phyloP scores from a whole-genome alignment of 2,329 filamentous ascomycete species.

The Aspergillus pseudoviridinutans region DNA sequence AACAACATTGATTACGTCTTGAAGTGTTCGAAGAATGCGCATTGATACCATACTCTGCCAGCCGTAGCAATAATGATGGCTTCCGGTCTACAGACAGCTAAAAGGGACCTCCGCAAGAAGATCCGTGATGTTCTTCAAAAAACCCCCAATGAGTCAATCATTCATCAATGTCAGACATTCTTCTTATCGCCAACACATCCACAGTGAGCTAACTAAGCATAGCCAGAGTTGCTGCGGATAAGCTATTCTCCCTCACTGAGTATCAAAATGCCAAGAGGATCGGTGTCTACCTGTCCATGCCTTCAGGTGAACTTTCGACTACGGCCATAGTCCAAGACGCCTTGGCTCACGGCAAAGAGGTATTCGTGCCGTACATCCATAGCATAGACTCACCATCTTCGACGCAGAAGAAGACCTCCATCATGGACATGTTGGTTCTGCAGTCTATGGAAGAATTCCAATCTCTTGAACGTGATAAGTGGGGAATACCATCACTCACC shows the following conservation, averaged over 20 bases:
- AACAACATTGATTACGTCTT: neutral
- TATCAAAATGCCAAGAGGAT: conserved; percentile 72
- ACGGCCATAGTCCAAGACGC: conserved; percentile 77
- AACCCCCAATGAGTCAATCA: conserved; percentile 60
- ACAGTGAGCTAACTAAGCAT: conserved; percentile 21
- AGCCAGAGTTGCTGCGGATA: conserved; percentile 64
- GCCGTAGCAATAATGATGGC: conserved; percentile 42
- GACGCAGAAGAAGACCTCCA: conserved; percentile 52
- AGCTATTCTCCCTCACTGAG: conserved; percentile 63
- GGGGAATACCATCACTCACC: conserved; percentile 89
- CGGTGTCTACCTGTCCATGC: conserved; percentile 93
- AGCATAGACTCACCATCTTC: conserved; percentile 42
- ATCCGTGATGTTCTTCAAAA: conserved; percentile 65
- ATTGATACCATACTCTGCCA: neutral
- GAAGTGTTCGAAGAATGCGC: neutral
- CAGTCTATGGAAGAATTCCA: conserved; percentile 72
- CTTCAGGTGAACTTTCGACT: conserved; percentile 78
- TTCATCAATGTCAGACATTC: conserved; percentile 61
- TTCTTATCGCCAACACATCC: neutral
- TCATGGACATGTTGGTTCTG: conserved; percentile 95
- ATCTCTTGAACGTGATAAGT: conserved; percentile 70
- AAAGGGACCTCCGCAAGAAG: conserved; percentile 68
- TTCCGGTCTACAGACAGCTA: conserved; percentile 58
- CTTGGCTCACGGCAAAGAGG: conserved; percentile 69
- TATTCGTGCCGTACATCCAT: conserved; percentile 90